These are phyloP conservation scores for Castanea mollissima DNA, from an alignment of 306 rosid species.

Conservation along the genomic window DNA sequence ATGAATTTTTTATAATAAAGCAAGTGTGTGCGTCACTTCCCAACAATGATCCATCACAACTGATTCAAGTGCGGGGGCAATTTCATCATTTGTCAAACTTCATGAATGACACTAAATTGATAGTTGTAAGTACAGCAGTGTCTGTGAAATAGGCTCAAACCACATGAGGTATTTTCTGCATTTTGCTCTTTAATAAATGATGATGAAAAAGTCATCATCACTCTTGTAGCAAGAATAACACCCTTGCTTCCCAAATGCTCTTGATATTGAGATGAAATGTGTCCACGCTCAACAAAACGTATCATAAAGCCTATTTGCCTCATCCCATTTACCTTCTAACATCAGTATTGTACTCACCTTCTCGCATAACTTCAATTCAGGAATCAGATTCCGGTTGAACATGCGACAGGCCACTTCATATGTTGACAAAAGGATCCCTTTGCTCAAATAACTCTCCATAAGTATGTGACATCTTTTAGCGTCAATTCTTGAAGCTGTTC, in stretches of 20 bases:
- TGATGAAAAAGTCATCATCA: not conserved
- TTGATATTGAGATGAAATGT: conserved; percentile 34
- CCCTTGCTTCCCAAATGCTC: conserved; percentile 23
- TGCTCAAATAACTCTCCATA: conserved; percentile 62
- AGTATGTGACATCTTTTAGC: conserved; percentile 73
- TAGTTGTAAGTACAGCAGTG: too few relatives aligned
- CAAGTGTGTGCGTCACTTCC: too few relatives aligned
- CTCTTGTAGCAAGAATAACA: conserved; percentile 3
- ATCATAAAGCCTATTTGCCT: conserved; percentile 78
- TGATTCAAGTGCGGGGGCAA: too few relatives aligned
- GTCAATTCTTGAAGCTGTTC: conserved; percentile 84
- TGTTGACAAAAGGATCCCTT: conserved; percentile 64
- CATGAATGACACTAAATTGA: too few relatives aligned
- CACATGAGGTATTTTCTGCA: too few relatives aligned
- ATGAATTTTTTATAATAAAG: too few relatives aligned
- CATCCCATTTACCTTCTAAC: conserved; percentile 57
- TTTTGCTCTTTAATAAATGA: not conserved
- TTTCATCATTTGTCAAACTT: too few relatives aligned
- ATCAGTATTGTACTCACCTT: conserved; percentile 58
- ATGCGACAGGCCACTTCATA: conserved; percentile 62
- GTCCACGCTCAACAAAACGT: conserved; percentile 75
- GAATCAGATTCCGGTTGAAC: conserved; percentile 73
- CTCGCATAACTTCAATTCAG: conserved; percentile 80
- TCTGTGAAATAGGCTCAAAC: too few relatives aligned
- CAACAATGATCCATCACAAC: too few relatives aligned